Percentiles rank a stretch among this genome's conserved stretches.
Conservation (phyloP, 2,329 filamentous ascomycete species). For the Xenoacremonium recifei region DNA sequence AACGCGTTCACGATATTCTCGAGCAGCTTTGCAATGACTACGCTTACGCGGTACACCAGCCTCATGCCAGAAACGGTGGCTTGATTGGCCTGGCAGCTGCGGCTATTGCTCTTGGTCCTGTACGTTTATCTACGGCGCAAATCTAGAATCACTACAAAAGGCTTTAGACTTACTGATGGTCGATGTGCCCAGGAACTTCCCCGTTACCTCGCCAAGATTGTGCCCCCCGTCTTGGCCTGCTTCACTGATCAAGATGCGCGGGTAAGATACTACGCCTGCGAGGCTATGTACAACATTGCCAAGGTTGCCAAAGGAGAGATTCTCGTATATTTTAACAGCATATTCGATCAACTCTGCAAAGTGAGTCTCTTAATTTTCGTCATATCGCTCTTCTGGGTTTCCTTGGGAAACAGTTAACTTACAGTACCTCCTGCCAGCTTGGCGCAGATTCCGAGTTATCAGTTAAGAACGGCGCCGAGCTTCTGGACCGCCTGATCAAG, state of each 20-base stretch:
- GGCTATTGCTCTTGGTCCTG: conserved; percentile 88
- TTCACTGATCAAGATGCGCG: conserved; percentile 98
- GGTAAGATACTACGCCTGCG: conserved; percentile 96
- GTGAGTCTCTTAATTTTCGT: conserved; percentile 43
- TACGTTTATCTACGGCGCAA: conserved; percentile 47
- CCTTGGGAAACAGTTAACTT: not conserved
- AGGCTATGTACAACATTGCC: conserved; percentile 99
- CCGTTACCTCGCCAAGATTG: conserved; percentile 87
- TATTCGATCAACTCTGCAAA: conserved; percentile 97
- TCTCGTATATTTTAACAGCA: conserved; percentile 94
- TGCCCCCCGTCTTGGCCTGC: conserved; percentile 93
- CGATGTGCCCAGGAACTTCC: conserved; percentile 69
- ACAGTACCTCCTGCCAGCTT: conserved; percentile 53
- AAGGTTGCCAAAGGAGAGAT: conserved; percentile 99
- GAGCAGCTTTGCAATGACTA: conserved; percentile 97
- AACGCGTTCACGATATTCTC: conserved; percentile 81
- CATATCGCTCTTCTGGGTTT: not conserved
- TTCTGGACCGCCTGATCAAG: conserved; percentile 91
- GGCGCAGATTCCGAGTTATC: conserved; percentile 94
- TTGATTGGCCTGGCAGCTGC: conserved; percentile 94
- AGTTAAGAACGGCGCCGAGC: conserved; percentile 95
- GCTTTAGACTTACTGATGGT: too few relatives aligned
- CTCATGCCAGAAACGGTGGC: conserved; percentile 93
- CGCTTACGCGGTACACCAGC: conserved; percentile 94
- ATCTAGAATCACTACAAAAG: too few relatives aligned